Conservation (phyloP, 371 early-diverging fungal genomes). For the Syncephalastrum contaminatum region DNA sequence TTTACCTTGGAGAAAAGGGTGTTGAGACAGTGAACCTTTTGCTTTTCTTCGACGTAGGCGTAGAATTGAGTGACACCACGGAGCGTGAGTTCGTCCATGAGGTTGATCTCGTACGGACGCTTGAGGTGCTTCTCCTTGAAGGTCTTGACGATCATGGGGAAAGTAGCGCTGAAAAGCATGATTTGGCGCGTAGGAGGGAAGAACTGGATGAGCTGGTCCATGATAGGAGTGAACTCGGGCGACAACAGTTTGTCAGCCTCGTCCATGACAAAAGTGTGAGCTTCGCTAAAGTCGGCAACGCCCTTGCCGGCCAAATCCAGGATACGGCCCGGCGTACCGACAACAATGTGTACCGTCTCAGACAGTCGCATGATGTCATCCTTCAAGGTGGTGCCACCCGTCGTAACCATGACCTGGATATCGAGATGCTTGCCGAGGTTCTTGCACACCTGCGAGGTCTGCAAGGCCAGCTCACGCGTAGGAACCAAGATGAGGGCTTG, state of each 20-base stretch:
- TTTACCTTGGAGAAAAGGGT: conserved; percentile 93
- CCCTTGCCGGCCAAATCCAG: conserved; percentile 92
- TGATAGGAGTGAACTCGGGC: conserved; percentile 95
- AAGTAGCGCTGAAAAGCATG: conserved; percentile 97
- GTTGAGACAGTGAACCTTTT: conserved; percentile 98
- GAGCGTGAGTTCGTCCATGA: conserved; percentile 98
- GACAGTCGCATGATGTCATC: conserved; percentile 96
- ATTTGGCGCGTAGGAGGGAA: conserved; percentile 91
- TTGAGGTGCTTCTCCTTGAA: conserved; percentile 94
- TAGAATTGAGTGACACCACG: conserved; percentile 98
- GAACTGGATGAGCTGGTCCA: conserved; percentile 87
- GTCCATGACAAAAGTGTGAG: conserved; percentile 94
- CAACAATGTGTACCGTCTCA: conserved; percentile 92
- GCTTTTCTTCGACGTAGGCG: conserved; percentile 96
- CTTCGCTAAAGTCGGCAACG: conserved; percentile 85
- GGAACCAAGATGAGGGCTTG: conserved; percentile 93
- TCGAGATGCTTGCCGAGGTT: conserved; percentile 91
- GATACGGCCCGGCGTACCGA: conserved; percentile 98
- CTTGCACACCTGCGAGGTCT: conserved; percentile 95
- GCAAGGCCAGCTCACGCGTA: conserved; percentile 96
- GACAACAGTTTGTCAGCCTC: conserved; percentile 98
- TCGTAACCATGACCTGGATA: conserved; percentile 95
- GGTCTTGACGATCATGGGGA: conserved; percentile 93
- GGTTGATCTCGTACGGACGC: conserved; percentile 96
- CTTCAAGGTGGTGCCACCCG: conserved; percentile 96